These are phyloP conservation scores for Rhizopogon vinicolor DNA, from an alignment of 768 basidiomycete genomes.

Conservation along the genomic window DNA sequence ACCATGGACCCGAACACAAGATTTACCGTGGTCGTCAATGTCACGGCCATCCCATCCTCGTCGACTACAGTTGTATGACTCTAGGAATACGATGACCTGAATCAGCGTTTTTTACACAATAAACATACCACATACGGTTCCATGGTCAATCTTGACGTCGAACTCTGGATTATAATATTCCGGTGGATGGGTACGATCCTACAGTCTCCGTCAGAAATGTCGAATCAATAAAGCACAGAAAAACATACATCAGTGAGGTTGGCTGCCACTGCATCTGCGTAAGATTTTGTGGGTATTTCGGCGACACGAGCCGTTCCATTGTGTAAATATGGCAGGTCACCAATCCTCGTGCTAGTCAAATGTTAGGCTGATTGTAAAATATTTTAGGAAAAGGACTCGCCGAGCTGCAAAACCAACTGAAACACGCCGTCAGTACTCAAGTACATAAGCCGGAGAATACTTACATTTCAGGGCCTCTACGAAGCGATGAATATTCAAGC, in stretches of 20 bases:
- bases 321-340: constrained; percentile 64
- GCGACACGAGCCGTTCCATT: constrained; percentile 51
- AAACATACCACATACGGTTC: constrained; percentile 55
- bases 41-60: constrained; percentile 79
- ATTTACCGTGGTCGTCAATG: constrained; percentile 88
- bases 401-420: constrained; percentile 63
- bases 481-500: constrained; percentile 69
- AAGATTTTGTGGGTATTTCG: constrained; percentile 66
- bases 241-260: constrained; percentile 83
- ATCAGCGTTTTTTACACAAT: constrained; percentile 2
- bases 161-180: constrained; percentile 83
- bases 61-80: constrained; percentile 87
- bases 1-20: constrained; percentile 86
- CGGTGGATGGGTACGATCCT: constrained; percentile 79
- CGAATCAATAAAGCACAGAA: neutral
- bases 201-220: constrained; percentile 10
- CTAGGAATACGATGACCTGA: constrained; percentile 29
- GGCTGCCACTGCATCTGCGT: constrained; percentile 49
- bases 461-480: constrained; percentile 84
- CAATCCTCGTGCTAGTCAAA: constrained; percentile 67
- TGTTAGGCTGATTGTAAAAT: neutral
- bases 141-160: constrained; percentile 77
- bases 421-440: constrained; percentile 4
- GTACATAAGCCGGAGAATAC: constrained; percentile 16
- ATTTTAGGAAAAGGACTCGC: constrained; percentile 22